Evolutionary conservation across 2,329 filamentous ascomycete species (phyloP).

Genomic region (Endothia cerciana): DNA sequence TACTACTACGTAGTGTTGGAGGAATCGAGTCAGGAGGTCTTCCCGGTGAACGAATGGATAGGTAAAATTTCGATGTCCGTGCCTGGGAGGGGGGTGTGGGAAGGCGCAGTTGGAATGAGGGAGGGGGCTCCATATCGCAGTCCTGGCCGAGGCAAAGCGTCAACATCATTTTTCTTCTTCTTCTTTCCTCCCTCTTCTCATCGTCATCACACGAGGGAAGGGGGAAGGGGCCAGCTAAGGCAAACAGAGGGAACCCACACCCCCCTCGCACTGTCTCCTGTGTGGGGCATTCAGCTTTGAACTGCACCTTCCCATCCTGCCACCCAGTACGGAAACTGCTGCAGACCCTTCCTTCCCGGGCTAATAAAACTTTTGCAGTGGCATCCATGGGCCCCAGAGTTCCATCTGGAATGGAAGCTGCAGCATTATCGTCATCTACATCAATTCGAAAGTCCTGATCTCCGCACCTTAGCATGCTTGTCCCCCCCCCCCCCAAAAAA

Average conservation of each 20-base stretch:
- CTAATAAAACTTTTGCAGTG: slow-evolving; percentile 4
- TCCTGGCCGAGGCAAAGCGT: background rate
- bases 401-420: background rate
- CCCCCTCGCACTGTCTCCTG: slow-evolving; percentile 1
- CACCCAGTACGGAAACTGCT: background rate
- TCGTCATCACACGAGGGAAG: background rate
- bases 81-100: background rate
- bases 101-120: background rate
- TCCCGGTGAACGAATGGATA: background rate
- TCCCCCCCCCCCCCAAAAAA: no score
- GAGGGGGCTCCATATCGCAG: background rate
- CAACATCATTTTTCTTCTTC: background rate
- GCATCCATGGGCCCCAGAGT: background rate
- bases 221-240: background rate
- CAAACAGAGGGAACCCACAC: background rate
- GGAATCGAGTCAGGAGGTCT: background rate
- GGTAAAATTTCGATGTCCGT: background rate
- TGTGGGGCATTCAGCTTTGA: background rate
- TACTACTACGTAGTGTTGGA: no score
- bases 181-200: background rate
- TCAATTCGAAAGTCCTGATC: background rate
- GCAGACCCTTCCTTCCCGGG: background rate
- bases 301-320: slow-evolving; percentile 9
- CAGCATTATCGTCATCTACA: slow-evolving; percentile 4
- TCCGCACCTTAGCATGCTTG: background rate